Evolutionary conservation across 148 eudicot species (phyloP), one percentile per base, ranked within the genome.

Genomic region (Fagopyrum tataricum): DNA sequence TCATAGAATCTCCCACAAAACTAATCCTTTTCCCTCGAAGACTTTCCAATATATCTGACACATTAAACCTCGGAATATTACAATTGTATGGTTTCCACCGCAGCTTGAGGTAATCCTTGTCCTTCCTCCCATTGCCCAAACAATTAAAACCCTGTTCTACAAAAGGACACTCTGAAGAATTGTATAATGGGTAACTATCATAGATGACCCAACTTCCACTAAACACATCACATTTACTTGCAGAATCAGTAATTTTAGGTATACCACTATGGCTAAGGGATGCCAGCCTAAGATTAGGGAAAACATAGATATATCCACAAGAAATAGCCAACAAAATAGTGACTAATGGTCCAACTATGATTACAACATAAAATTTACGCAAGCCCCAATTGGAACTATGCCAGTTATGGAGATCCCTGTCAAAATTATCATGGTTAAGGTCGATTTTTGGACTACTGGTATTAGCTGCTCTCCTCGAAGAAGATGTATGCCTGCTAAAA

Each of bases 1-100:
- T 86, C 90, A 88, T 84, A 44, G 93, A 88, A 73, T 88, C 93
- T 24, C 93, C 93, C n/a, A 88, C 93, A 76, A 88, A 88, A 77
- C 85, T 87, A 75, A 88, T 73, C 78, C 90, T 71, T 59, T 88
- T 86, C 24, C 83, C 84, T 62, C 77, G 70, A 70, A 86, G 84
- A 78, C 26, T 78, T 76, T 88, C 84, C 80, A 88, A 83, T 68
- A 78, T 59, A 59, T 14, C 58, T 55, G 72, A 73, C 66, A 82
- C 80, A 77, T 88, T 74, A 58, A 88, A 76, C 76, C 71, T 72
- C 4, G 88, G 85, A 37, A 85, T 78, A 7, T 83, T 82, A 70
- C 93, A 88, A 52, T 72, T 61, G 70, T 52, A 81, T 7, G 93
- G 90, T 77, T 80, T 86, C 93, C 93, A 88, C 75, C 87, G 83